Base-by-base conservation (phyloP, 2,329 filamentous ascomycete species). In the Blastomyces emzantsi region DNA sequence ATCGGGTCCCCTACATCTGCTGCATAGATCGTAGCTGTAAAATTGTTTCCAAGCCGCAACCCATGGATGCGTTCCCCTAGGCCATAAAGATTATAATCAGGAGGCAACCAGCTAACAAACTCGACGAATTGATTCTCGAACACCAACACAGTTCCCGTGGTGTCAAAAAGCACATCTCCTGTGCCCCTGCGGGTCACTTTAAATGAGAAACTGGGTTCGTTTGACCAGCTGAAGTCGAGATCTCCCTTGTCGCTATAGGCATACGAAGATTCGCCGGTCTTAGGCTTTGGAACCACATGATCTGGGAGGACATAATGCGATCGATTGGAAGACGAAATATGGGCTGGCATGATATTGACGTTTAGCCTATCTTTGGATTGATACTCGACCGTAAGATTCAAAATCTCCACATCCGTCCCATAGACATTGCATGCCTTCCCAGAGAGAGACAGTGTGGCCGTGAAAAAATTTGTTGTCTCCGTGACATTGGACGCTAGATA, bases 51-150 rank as follows among this genome's bases (percentile, higher is more conserved):
- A n/a, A 93, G 79, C 47, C 87, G 81, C 47, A 92, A 79, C 17
- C 83, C 83, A 69, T 89, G 87, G 41, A 92, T 89, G 0, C 84
- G 83, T 75, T 92, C 89, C 19, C 88, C 88, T 36, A 92, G 78
- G 1, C 89, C 89, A 66, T 91, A 90, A 0, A 91, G 72, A 67
- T 92, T 91, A 74, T 91, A 91, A 60, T 88, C 82, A 64, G 87
- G 81, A 0, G 88, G 88, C 17, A 91, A 73, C 33, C 80, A 72
- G 22, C 86, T 87, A 5, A 81, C 81, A 67, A 92, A 87, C 69
- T 92, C 89, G 52, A 92, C 83, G 73, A 90, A 92, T 69, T 92
- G 89, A 67, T 92, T 83, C 70, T 91, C 88, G 69, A 85, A 92
- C 0, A 92, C 84, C 17, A 92, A 75, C 13, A 84, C 81, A 1